phyloP scores from a whole-genome alignment of 768 basidiomycete species.

The Russula earlei region DNA sequence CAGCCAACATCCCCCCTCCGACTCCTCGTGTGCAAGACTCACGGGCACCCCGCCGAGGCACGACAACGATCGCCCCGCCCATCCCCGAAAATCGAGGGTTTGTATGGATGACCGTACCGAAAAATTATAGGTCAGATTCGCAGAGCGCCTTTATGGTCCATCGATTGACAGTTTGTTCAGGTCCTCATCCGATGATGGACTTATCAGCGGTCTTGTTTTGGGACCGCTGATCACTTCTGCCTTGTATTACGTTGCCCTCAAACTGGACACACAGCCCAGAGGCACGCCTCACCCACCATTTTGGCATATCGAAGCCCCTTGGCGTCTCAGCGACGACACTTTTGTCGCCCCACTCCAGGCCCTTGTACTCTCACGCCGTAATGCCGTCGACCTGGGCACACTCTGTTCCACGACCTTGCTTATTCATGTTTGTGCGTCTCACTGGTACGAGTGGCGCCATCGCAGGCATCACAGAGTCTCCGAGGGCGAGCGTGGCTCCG shows the following conservation, averaged over 20 bases:
- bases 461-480: conserved; percentile 33
- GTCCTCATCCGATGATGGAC: conserved; percentile 77
- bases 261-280: conserved; percentile 23
- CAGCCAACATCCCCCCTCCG: conserved; percentile 3
- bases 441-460: conserved; percentile 57
- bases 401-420: conserved; percentile 74
- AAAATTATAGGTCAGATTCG: conserved; percentile 60
- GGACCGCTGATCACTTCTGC: conserved; percentile 73
- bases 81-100: conserved; percentile 53
- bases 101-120: conserved; percentile 86
- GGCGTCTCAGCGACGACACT: conserved; percentile 37
- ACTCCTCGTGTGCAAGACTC: conserved; percentile 31
- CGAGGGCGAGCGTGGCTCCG: conserved; percentile 66
- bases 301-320: conserved; percentile 77
- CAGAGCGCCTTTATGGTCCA: background rate
- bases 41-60: conserved; percentile 37
- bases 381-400: conserved; percentile 69
- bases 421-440: conserved; percentile 69
- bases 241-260: conserved; percentile 45
- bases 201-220: conserved; percentile 73
- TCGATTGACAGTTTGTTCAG: conserved; percentile 30
- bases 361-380: conserved; percentile 59
- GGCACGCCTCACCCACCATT: conserved; percentile 36
- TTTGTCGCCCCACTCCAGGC: conserved; percentile 41
- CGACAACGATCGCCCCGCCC: conserved; percentile 20